Conservation (phyloP, 1,139 yeast species). For the Hyphopichia wangnamkhiaoensis region DNA sequence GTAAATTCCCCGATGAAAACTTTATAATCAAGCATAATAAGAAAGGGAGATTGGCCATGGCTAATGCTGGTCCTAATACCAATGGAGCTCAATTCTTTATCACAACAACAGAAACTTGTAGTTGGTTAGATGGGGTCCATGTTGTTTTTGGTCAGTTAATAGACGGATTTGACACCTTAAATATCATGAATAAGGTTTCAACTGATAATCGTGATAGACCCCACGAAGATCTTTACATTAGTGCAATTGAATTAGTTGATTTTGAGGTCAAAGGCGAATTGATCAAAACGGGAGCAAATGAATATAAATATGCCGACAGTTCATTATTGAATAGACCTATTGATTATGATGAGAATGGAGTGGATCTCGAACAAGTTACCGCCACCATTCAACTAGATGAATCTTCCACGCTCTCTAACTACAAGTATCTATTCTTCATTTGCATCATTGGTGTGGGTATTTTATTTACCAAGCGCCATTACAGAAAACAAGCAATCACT, state of each 20-base stretch:
- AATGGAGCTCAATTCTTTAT: constrained; percentile 46
- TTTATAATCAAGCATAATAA: constrained; percentile 36
- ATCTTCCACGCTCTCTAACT: constrained; percentile 1
- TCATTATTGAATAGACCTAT: background rate
- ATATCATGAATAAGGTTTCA: constrained; percentile 33
- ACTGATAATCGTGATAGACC: constrained; percentile 45
- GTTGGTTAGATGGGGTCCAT: constrained; percentile 53
- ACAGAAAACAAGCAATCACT: constrained; percentile 25
- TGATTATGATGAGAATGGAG: background rate
- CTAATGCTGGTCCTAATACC: constrained; percentile 42
- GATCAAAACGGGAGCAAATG: background rate
- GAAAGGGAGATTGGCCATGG: constrained; percentile 44
- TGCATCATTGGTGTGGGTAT: constrained; percentile 15
- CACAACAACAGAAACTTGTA: constrained; percentile 25
- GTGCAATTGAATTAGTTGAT: constrained; percentile 22
- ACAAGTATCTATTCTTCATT: constrained; percentile 17
- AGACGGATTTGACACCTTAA: constrained; percentile 41
- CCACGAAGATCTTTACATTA: constrained; percentile 29
- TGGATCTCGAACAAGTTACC: background rate
- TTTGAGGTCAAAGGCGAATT: constrained; percentile 6
- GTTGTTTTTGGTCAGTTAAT: constrained; percentile 59
- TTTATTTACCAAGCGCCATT: constrained; percentile 18
- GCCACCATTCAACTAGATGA: background rate
- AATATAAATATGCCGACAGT: constrained; percentile 4
- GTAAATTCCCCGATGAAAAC: constrained; percentile 39